Conservation (phyloP, 2,329 filamentous ascomycete species). For the Fusarium abutilonis region DNA sequence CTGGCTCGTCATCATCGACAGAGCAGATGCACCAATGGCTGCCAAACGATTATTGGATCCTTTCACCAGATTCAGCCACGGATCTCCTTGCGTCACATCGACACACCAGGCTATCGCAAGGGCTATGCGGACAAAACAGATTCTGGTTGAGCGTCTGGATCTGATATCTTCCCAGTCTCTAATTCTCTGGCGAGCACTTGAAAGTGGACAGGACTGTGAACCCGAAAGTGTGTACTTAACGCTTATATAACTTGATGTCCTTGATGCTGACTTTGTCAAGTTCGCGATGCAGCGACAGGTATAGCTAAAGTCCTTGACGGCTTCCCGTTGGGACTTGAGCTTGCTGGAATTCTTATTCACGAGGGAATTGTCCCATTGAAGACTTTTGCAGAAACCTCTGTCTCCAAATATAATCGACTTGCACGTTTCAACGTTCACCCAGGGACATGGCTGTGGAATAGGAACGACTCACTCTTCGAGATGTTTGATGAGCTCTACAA, state of each 20-base stretch:
- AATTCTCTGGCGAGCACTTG: neutral
- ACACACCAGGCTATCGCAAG: neutral
- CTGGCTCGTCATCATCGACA: neutral
- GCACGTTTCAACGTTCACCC: neutral
- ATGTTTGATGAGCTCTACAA: neutral
- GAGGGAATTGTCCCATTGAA: neutral
- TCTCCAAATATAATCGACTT: neutral
- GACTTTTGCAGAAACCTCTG: neutral
- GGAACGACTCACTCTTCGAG: neutral
- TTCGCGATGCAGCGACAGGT: neutral
- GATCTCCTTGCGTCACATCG: neutral
- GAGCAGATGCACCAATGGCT: neutral
- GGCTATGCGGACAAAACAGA: fast-evolving
- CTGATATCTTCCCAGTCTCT: neutral
- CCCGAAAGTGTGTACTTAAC: neutral
- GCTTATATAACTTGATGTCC: no score
- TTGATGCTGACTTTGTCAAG: neutral
- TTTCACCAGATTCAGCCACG: neutral
- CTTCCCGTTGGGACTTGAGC: slow-evolving; percentile 1
- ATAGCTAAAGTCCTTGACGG: neutral
- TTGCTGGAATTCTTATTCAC: neutral
- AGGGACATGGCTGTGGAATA: neutral
- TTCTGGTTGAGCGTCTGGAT: neutral
- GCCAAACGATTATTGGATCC: neutral
- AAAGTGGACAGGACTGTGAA: fast-evolving